These are phyloP conservation scores for Grosmannia clavigera DNA, from an alignment of 2,329 filamentous ascomycete genomes.

Conservation along the genomic window DNA sequence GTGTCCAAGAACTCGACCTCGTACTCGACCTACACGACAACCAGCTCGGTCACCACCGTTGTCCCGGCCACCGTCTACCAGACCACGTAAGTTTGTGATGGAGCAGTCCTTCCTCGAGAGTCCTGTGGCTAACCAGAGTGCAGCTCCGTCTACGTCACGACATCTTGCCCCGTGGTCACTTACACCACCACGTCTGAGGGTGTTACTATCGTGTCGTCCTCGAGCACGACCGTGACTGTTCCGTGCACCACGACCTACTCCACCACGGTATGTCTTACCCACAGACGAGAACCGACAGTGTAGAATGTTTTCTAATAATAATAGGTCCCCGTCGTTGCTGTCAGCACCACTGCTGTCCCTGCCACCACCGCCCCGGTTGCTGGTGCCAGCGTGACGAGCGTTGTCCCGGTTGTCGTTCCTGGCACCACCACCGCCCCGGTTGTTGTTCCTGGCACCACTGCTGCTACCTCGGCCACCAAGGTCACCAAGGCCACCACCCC, in stretches of 20 bases:
- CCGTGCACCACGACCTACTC: slow-evolving; percentile 21
- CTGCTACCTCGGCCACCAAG: not conserved
- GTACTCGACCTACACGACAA: slow-evolving; percentile 28
- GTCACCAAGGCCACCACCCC: slow-evolving; percentile 19
- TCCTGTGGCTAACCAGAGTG: slow-evolving; percentile 5
- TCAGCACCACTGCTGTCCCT: not conserved
- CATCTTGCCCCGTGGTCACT: slow-evolving; percentile 16
- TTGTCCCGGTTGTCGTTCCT: too few relatives aligned
- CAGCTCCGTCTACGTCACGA: slow-evolving; percentile 12
- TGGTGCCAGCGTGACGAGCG: too few relatives aligned
- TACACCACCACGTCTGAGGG: slow-evolving; percentile 31
- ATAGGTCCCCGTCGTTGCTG: not conserved
- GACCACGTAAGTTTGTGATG: slow-evolving; percentile 6
- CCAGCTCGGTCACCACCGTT: slow-evolving; percentile 25
- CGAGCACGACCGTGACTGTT: slow-evolving; percentile 29
- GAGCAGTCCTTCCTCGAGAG: too few relatives aligned
- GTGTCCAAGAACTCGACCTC: slow-evolving; percentile 14
- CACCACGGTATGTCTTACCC: not conserved
- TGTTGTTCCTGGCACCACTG: slow-evolving; percentile 19
- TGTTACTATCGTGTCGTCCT: slow-evolving; percentile 27
- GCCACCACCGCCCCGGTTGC: too few relatives aligned
- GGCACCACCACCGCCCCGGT: not conserved
- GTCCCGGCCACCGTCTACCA: slow-evolving; percentile 16
- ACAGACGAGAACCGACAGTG: not conserved
- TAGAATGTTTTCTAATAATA: not conserved